phyloP scores from a whole-genome alignment of 2,329 filamentous ascomycete genomes.

The Cercospora brassicicola region DNA sequence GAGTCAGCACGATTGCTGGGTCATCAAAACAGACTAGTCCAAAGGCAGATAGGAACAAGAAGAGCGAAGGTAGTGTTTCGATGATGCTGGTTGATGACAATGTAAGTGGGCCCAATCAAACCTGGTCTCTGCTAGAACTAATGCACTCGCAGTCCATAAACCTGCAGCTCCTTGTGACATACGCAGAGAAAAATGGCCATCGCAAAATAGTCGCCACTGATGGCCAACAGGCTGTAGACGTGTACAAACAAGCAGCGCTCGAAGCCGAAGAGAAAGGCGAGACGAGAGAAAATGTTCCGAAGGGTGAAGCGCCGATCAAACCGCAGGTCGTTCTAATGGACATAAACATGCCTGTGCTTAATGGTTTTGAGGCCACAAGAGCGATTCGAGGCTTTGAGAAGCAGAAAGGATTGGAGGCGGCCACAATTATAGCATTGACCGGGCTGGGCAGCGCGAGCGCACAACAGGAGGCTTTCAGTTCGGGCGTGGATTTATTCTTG shows the following conservation, averaged over 20 bases:
- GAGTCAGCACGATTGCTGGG: constrained; percentile 7
- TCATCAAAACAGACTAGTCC: constrained; percentile 13
- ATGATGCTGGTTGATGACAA: constrained; percentile 40
- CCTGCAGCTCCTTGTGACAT: constrained; percentile 36
- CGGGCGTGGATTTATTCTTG: constrained; percentile 37
- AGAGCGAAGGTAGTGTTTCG: constrained; percentile 24
- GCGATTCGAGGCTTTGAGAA: constrained; percentile 37
- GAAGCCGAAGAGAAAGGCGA: constrained; percentile 9
- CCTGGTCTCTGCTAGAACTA: background rate
- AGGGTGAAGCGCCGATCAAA: constrained; percentile 10
- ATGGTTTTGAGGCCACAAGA: constrained; percentile 40
- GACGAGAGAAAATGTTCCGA: background rate
- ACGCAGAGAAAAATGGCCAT: constrained; percentile 41
- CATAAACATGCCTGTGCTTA: constrained; percentile 38
- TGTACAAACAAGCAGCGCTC: constrained; percentile 38
- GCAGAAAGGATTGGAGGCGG: constrained; percentile 27
- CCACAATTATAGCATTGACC: constrained; percentile 37
- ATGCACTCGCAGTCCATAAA: constrained; percentile 32
- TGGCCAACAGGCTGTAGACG: constrained; percentile 52
- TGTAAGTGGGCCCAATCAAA: constrained; percentile 17
- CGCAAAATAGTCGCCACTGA: constrained; percentile 49
- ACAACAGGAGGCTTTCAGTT: constrained; percentile 37
- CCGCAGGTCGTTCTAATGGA: constrained; percentile 47
- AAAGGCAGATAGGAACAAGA: constrained; percentile 13
- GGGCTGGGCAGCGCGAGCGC: constrained; percentile 35